Evolutionary conservation across 768 basidiomycete species (phyloP).

Genomic region (Filobasidium wieringae): DNA sequence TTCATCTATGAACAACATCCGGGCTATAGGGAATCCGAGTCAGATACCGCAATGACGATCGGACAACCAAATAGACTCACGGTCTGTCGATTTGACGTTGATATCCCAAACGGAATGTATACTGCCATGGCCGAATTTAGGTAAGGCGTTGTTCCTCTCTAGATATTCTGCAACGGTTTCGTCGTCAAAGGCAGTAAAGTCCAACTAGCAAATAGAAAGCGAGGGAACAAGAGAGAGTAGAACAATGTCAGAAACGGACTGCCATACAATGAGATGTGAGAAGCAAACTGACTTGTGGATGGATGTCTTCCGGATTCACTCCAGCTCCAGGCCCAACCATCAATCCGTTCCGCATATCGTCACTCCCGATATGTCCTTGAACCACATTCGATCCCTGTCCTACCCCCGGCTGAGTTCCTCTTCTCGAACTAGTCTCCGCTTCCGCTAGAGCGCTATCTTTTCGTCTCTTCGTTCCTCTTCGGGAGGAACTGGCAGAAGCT

Average conservation of each 20-base stretch:
- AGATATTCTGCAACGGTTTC: constrained; percentile 3
- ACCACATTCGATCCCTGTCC: neutral
- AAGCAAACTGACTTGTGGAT: neutral
- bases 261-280: neutral
- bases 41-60: neutral
- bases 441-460: neutral
- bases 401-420: neutral
- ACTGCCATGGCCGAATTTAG: constrained; percentile 4
- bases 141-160: constrained; percentile 12
- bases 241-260: too few relatives aligned
- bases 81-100: neutral
- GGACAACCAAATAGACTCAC: neutral
- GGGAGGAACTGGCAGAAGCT: too few relatives aligned
- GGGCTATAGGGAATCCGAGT: neutral
- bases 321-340: neutral
- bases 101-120: constrained; percentile 4
- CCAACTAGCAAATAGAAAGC: neutral
- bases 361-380: neutral
- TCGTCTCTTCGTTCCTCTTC: neutral
- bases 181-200: constrained; percentile 1
- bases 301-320: neutral
- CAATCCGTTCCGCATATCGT: neutral
- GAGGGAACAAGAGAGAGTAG: neutral
- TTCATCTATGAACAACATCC: constrained; percentile 3
- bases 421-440: neutral